Conservation (phyloP, 176 grass and related monocot genomes). For the Bromus sterilis region DNA sequence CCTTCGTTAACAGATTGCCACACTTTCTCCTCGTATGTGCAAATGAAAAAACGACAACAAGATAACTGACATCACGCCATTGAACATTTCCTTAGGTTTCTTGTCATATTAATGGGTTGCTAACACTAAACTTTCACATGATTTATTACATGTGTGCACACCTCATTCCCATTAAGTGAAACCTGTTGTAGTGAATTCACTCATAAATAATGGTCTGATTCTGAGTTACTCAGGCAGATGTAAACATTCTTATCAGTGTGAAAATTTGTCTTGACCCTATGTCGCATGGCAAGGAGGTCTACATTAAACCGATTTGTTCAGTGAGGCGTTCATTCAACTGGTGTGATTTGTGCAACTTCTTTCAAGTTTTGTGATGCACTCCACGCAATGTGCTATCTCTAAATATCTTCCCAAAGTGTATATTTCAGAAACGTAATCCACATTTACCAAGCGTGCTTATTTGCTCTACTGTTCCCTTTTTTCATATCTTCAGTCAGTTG, state of each 20-base stretch:
- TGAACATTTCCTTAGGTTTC: neutral
- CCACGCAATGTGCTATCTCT: neutral
- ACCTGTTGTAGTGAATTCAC: neutral
- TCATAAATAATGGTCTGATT: neutral
- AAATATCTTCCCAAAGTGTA: neutral
- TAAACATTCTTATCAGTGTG: neutral
- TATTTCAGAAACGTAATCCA: neutral
- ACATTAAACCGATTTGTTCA: neutral
- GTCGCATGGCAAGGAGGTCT: neutral
- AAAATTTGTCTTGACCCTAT: neutral
- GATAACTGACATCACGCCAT: neutral
- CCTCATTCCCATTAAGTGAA: neutral
- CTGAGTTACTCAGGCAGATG: neutral
- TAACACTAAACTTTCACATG: neutral
- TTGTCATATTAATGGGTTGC: neutral
- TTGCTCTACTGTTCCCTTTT: neutral
- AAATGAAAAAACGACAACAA: neutral
- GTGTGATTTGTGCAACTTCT: neutral
- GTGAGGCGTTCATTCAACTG: neutral
- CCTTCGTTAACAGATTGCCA: neutral
- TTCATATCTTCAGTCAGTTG: constrained; percentile 32
- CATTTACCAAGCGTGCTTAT: neutral
- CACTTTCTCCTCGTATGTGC: neutral
- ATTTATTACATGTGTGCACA: neutral
- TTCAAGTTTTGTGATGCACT: constrained; percentile 8